These are phyloP conservation scores for Colletotrichum lini DNA, from an alignment of 2,329 filamentous ascomycete species.

Conservation along the genomic window DNA sequence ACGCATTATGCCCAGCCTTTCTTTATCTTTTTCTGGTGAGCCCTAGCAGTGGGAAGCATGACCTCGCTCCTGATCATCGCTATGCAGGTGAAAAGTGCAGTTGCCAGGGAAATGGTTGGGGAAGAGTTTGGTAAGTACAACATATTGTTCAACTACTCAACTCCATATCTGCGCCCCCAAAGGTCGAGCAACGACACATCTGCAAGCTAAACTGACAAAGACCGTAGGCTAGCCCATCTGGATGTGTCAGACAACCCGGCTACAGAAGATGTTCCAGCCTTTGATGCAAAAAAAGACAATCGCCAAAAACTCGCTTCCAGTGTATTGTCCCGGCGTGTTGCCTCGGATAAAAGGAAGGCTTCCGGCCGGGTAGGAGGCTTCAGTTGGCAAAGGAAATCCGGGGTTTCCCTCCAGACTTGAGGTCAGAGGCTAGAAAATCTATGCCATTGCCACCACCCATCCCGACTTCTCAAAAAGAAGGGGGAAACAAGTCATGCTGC, in stretches of 20 bases:
- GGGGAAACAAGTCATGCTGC: background rate
- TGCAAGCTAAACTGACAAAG: slow-evolving; percentile 9
- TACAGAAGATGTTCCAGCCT: background rate
- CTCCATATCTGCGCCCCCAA: background rate
- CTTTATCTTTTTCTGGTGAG: no score
- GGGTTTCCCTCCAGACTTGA: no score
- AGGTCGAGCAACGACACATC: background rate
- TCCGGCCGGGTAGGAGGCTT: background rate
- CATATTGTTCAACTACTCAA: background rate
- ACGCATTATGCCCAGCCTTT: no score
- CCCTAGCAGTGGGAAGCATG: slow-evolving; percentile 9
- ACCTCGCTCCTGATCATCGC: background rate
- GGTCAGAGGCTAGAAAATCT: background rate
- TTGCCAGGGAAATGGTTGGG: background rate
- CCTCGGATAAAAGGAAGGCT: background rate
- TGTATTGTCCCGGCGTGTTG: background rate
- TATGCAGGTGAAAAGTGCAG: background rate
- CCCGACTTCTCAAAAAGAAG: background rate
- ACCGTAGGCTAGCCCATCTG: background rate
- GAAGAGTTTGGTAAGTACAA: background rate
- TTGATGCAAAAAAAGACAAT: background rate
- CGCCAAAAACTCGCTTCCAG: background rate
- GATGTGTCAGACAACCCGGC: slow-evolving; percentile 10
- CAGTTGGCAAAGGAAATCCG: no score
- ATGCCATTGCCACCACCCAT: background rate